phyloP scores from a whole-genome alignment of 1,284 basidiomycete species.

The Cryptococcus floricola region DNA sequence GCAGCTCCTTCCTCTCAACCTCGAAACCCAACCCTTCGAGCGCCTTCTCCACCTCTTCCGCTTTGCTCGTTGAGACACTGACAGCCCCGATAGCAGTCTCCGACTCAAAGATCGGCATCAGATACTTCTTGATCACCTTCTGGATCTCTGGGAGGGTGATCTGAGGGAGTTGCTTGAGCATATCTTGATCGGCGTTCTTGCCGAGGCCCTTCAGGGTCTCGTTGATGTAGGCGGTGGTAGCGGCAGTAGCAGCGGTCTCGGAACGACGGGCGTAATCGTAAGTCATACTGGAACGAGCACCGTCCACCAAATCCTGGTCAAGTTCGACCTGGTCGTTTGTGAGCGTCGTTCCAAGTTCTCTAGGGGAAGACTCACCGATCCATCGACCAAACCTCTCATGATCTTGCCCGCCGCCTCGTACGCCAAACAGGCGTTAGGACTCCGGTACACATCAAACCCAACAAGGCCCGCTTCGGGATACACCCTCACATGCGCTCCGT shows the following conservation, averaged over 20 bases:
- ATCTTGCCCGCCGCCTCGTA: constrained; percentile 76
- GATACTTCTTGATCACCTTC: constrained; percentile 65
- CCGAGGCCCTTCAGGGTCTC: constrained; percentile 77
- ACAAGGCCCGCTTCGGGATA: constrained; percentile 81
- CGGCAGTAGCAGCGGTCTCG: constrained; percentile 78
- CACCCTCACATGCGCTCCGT: constrained; percentile 75
- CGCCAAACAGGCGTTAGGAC: constrained; percentile 80
- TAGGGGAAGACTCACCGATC: constrained; percentile 59
- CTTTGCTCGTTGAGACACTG: constrained; percentile 76
- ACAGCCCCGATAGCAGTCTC: constrained; percentile 73
- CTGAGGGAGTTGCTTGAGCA: constrained; percentile 64
- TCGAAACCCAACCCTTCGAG: constrained; percentile 69
- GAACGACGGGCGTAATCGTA: constrained; percentile 75
- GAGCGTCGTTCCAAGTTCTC: neutral
- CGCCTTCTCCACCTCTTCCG: constrained; percentile 65
- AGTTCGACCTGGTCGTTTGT: constrained; percentile 63
- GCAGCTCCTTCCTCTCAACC: constrained; percentile 63
- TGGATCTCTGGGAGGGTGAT: constrained; percentile 77
- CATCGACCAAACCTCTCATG: constrained; percentile 69
- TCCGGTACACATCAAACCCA: constrained; percentile 78
- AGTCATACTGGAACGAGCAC: constrained; percentile 87
- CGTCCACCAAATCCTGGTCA: constrained; percentile 78
- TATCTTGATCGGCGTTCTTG: constrained; percentile 66
- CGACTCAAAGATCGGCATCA: constrained; percentile 82
- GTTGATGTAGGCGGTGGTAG: constrained; percentile 73